Percentiles rank a stretch among this genome's conserved stretches.
Conservation (phyloP, 495 filamentous ascomycete species). For the Neohortaea acidophila region DNA sequence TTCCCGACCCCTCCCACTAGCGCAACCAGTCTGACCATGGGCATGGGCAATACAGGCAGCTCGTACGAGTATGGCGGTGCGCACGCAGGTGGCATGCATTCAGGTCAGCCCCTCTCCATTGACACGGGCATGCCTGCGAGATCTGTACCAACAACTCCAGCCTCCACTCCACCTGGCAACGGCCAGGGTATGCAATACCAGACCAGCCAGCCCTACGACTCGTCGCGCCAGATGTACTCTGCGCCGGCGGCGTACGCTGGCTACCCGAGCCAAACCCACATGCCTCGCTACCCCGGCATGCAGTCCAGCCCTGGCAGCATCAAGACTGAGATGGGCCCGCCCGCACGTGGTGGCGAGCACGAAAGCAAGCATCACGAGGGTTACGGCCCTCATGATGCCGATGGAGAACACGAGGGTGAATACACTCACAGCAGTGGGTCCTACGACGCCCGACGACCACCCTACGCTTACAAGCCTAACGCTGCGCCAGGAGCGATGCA, state of each 20-base stretch:
- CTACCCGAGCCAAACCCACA: conserved; percentile 52
- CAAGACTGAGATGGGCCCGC: conserved; percentile 87
- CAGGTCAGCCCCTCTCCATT: conserved; percentile 62
- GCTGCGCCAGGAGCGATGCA: conserved; percentile 47
- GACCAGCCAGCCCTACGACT: conserved; percentile 57
- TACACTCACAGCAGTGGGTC: conserved; percentile 49
- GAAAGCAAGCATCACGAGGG: conserved; percentile 57
- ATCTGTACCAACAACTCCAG: conserved; percentile 85
- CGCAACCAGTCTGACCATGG: conserved; percentile 69
- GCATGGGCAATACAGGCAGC: conserved; percentile 55
- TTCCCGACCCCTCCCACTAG: conserved; percentile 92
- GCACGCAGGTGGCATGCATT: conserved; percentile 49
- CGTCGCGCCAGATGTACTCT: conserved; percentile 67
- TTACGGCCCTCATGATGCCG: conserved; percentile 49
- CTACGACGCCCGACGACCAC: conserved; percentile 52
- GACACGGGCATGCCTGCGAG: conserved; percentile 71
- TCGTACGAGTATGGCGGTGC: conserved; percentile 63
- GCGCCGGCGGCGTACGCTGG: conserved; percentile 52
- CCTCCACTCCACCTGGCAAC: conserved; percentile 78
- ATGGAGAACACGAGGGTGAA: conserved; percentile 62
- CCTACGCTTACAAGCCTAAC: conserved; percentile 60
- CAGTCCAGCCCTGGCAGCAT: conserved; percentile 33
- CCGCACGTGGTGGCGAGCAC: conserved; percentile 42
- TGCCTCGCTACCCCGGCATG: conserved; percentile 47
- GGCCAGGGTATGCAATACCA: conserved; percentile 41